Evolutionary conservation across 495 filamentous ascomycete species (phyloP).

Genomic region (Chaetomium fimeti): DNA sequence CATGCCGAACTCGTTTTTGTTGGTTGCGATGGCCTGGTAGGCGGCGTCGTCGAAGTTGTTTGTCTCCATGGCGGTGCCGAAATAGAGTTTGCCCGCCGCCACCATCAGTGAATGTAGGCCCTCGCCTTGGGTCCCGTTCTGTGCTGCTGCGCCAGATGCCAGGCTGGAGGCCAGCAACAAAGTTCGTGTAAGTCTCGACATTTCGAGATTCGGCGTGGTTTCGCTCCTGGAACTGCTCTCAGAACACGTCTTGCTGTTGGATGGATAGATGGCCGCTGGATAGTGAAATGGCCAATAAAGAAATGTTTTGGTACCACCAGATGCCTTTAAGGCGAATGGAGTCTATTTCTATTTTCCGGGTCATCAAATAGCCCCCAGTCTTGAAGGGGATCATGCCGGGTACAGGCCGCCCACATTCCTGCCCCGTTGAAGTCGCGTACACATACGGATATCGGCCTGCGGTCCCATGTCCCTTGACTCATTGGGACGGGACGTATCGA

Average conservation of each 20-base stretch:
- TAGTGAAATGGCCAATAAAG: not conserved
- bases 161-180: constrained; percentile 4
- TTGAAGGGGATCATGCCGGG: not conserved
- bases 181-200: not conserved
- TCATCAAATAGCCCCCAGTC: not conserved
- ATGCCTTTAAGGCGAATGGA: not conserved
- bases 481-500: not conserved
- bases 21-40: constrained; percentile 48
- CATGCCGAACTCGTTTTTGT: constrained; percentile 56
- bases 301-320: not conserved
- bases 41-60: constrained; percentile 44
- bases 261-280: not conserved
- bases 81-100: constrained; percentile 34
- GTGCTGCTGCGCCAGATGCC: constrained; percentile 10
- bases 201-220: not conserved
- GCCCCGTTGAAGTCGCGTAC: not conserved
- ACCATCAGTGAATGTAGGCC: constrained; percentile 33
- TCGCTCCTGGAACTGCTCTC: not conserved
- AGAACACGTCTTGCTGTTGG: not conserved
- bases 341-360: not conserved
- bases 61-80: constrained; percentile 35
- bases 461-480: not conserved
- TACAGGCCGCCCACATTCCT: not conserved
- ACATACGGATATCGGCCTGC: not conserved
- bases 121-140: constrained; percentile 4